phyloP scores from a whole-genome alignment of 805 yeast species.

The Starmerella vaccinii region DNA sequence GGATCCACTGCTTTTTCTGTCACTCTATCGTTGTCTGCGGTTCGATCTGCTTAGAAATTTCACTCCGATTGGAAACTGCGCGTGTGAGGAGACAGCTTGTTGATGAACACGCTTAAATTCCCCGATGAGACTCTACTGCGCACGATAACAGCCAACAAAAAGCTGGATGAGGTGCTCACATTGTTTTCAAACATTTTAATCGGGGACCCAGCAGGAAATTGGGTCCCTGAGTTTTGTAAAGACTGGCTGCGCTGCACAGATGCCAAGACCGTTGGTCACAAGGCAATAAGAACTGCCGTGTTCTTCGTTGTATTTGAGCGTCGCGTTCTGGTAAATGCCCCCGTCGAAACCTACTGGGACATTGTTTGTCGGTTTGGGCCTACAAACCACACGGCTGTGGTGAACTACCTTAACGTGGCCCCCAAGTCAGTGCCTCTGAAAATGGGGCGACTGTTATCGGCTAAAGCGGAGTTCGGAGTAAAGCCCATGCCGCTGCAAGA shows the following conservation, averaged over 20 bases:
- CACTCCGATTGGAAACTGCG: not conserved
- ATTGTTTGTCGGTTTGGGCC: slow-evolving; percentile 24
- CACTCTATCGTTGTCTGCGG: not conserved
- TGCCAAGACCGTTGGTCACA: not conserved
- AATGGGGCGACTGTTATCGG: slow-evolving; percentile 13
- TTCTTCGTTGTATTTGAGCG: slow-evolving; percentile 8
- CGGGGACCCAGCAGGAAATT: not conserved
- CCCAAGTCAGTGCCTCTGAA: slow-evolving; percentile 19
- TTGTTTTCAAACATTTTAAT: not conserved
- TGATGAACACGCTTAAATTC: slow-evolving; percentile 4
- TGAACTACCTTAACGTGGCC: slow-evolving; percentile 10
- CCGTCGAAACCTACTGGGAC: slow-evolving; percentile 26
- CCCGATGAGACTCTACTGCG: not conserved
- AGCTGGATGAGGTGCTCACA: not conserved
- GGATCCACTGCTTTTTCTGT: too few relatives aligned
- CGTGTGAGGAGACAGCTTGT: slow-evolving; percentile 4
- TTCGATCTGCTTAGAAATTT: slow-evolving; percentile 5
- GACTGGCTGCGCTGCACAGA: not conserved
- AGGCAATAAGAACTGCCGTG: slow-evolving; percentile 15
- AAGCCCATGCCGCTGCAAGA: slow-evolving; percentile 22
- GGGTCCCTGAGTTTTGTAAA: slow-evolving; percentile 7
- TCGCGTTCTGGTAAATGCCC: slow-evolving; percentile 8
- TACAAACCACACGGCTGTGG: slow-evolving; percentile 13
- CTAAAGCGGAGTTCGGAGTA: slow-evolving; percentile 16
- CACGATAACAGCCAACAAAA: not conserved